Evolutionary conservation across 129 eudicot species (phyloP).

Genomic region (Oenanthe sinensis): DNA sequence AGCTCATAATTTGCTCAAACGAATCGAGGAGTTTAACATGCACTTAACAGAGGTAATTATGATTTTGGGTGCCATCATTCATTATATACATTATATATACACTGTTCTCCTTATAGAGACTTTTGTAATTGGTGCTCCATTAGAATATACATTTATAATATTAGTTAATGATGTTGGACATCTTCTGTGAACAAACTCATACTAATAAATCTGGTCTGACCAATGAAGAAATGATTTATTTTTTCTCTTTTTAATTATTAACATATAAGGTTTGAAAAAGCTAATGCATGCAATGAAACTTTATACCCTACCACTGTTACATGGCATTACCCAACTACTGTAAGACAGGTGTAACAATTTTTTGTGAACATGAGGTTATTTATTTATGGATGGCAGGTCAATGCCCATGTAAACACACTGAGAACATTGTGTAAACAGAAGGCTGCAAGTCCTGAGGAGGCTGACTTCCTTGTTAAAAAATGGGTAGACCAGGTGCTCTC

Average conservation of each 20-base stretch:
- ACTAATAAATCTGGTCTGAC: neutral
- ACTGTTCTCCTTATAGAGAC: constrained; percentile 22
- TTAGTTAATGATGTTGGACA: neutral
- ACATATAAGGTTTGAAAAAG: neutral
- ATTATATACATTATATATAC: constrained; percentile 50
- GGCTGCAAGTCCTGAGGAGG: constrained; percentile 63
- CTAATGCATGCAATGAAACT: neutral
- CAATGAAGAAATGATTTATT: neutral
- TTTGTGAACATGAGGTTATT: constrained; percentile 4
- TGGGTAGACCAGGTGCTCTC: constrained; percentile 68
- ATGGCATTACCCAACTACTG: neutral
- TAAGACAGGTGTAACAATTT: neutral
- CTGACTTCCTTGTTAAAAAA: constrained; percentile 59
- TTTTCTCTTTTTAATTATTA: neutral
- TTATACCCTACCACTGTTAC: neutral
- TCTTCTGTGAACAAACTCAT: neutral
- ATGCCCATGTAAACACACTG: constrained; percentile 45
- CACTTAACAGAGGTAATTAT: constrained; percentile 81
- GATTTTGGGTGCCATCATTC: neutral
- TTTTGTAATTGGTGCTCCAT: neutral
- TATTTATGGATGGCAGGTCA: constrained; percentile 54
- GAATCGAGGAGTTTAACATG: constrained; percentile 85
- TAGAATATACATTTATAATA: neutral
- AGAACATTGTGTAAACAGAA: constrained; percentile 68
- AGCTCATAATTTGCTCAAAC: constrained; percentile 71